Base-by-base conservation (phyloP, 2,329 filamentous ascomycete species). In the Nannizzia gypsea region DNA sequence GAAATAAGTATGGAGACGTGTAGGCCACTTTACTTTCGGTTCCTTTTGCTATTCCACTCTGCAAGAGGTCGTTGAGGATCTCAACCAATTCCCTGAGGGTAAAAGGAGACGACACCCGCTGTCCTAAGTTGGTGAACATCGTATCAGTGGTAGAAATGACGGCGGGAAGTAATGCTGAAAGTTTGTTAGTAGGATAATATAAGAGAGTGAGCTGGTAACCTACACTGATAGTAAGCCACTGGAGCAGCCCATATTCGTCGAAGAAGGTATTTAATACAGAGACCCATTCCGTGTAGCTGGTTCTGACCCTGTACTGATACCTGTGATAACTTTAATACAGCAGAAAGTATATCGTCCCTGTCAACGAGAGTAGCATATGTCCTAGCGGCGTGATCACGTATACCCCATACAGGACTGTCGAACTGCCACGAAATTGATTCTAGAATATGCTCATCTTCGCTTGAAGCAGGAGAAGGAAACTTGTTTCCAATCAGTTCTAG, bases 401-500 rank as follows among this genome's bases (percentile, higher is more conserved):
- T 73, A 11, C 73, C 72, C 76, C 76, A 78, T 15, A 76, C 72
- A 1, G 71, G 69, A 61, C 74, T 76, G 31, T 70, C 70, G n/a
- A 77, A 64, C 40, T 77, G 73, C 42, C 67, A 66, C 3, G 67
- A 60, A 15, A 76, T 70, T 9, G 74, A 63, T 3, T 58, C 63
- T 17, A 68, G 69, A 6, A 77, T 62, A 56, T 69, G 64, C 5
- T 61, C 61, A 52, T 74, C 71, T 24, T 71, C 68, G 2, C 67
- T 65, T n/a, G 69, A 69, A 22, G 63, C 62, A n/a, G 67, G 56
- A 20, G 70, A 69, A 0, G 74, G 74, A 1, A 74, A 65, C 60
- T 76, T 76, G 58, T 76, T 73, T 17, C 73, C 73, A 60, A 78
- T 71, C n/a, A 78, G 64, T 62, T 76, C 76, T 6, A 78, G 65